Base-by-base conservation (phyloP, 257 asterid genomes). In the Gardenia jasminoides region DNA sequence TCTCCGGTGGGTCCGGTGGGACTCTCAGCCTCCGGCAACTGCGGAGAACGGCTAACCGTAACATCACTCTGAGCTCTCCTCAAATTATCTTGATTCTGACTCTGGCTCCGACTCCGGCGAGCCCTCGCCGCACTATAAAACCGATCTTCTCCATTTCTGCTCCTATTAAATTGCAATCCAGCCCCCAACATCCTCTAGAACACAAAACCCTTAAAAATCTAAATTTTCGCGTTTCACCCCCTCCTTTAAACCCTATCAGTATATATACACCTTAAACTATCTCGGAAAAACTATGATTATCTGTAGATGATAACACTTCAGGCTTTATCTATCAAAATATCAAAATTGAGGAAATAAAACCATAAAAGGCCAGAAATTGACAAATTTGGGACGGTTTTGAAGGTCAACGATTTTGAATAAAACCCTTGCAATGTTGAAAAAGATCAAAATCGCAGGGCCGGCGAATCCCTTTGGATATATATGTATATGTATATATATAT, bases 81-180 rank as follows among this genome's bases (percentile, higher is more conserved):
- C 73, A 88, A 78, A 84, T 72, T 80, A 82, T 89, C 97, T 66
- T 85, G 91, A 80, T 26, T 74, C 62, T 66, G 78, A 76, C 75
- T 75, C 78, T 73, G 83, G 48, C 77, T 81, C 31, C 77, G 82
- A 79, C 86, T 90, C 89, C 88, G 83, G 66, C 91, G 92, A 79
- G 96, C 91, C 87, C 87, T 92, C 3, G 94, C 91, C 47, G 90
- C 92, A 86, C 94, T 87, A 85, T 89, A 91, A 89, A 92, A 90
- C 82, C 96, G 88, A 89, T 88, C 97, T 31, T 93, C 98, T 39
- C 91, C 95, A 65, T 93, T 89, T 83, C 90, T 87, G 90, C 92
- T 92, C 90, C 93, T 80, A 86, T 88, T 88, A 84, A 92, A 89
- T 89, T 91, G 97, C 90, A 93, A 80, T 76, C 99, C 97, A 70